Conservation (phyloP, 768 basidiomycete species). For the Rubroboletus pulcherrimus region DNA sequence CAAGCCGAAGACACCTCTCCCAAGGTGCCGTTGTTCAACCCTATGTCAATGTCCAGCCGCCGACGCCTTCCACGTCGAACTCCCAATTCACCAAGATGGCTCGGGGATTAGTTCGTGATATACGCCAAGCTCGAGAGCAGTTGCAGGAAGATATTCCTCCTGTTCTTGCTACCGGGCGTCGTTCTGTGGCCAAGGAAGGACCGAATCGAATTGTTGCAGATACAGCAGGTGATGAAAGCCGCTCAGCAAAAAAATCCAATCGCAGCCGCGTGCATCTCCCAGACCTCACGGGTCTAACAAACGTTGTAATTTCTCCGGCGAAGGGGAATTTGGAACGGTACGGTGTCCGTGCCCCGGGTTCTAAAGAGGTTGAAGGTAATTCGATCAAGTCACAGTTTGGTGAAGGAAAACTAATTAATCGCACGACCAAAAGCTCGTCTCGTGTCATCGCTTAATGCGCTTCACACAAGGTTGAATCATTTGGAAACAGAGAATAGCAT, state of each 20-base stretch:
- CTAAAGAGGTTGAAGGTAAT: constrained; percentile 64
- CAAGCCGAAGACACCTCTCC: constrained; percentile 22
- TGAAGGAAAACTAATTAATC: background rate
- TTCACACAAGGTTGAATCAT: constrained; percentile 65
- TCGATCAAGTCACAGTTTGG: constrained; percentile 5
- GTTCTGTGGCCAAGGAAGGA: constrained; percentile 22
- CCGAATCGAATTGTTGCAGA: constrained; percentile 25
- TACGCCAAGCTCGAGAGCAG: constrained; percentile 39
- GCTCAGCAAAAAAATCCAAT: constrained; percentile 21
- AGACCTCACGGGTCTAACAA: constrained; percentile 82
- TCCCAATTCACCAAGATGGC: constrained; percentile 64
- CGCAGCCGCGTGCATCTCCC: constrained; percentile 57
- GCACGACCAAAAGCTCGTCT: constrained; percentile 48
- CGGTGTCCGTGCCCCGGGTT: constrained; percentile 43
- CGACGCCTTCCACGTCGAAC: constrained; percentile 52
- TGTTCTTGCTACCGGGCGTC: background rate
- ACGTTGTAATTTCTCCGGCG: constrained; percentile 70
- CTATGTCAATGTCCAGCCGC: constrained; percentile 52
- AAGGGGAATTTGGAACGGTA: constrained; percentile 52
- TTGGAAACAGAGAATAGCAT: constrained; percentile 81
- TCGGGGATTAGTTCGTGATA: constrained; percentile 51
- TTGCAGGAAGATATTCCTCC: constrained; percentile 9
- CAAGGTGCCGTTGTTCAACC: constrained; percentile 36
- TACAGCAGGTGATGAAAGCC: constrained; percentile 6
- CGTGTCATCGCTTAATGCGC: constrained; percentile 53